phyloP scores from a whole-genome alignment of 2,329 filamentous ascomycete genomes.

The Sclerotinia nivalis region DNA sequence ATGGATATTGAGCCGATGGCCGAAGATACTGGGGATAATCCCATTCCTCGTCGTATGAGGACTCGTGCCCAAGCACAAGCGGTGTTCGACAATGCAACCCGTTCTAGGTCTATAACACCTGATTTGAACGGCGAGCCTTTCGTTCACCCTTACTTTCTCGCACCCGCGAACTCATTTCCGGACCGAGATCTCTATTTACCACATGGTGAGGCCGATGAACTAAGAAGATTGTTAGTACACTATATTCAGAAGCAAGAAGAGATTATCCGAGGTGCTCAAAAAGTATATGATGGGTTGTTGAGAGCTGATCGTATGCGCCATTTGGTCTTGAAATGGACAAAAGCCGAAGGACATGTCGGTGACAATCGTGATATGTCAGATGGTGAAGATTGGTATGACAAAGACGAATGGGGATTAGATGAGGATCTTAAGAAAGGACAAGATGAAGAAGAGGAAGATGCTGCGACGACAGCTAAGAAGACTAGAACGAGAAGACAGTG shows the following conservation, averaged over 20 bases:
- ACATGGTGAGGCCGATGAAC: conserved; percentile 73
- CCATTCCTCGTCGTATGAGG: conserved; percentile 54
- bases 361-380: conserved; percentile 73
- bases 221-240: conserved; percentile 69
- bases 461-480: conserved; percentile 51
- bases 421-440: conserved; percentile 79
- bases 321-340: conserved; percentile 72
- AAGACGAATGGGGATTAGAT: conserved; percentile 73
- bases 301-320: conserved; percentile 71
- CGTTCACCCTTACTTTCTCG: conserved; percentile 73
- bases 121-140: conserved; percentile 52
- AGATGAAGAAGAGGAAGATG: conserved; percentile 79
- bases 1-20: conserved; percentile 20
- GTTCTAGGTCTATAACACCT: conserved; percentile 44
- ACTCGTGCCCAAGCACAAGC: conserved; percentile 54
- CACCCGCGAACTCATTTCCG: conserved; percentile 60
- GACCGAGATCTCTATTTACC: conserved; percentile 74
- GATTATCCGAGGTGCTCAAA: conserved; percentile 68
- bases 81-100: conserved; percentile 42
- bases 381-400: conserved; percentile 87
- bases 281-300: conserved; percentile 69
- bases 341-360: conserved; percentile 72
- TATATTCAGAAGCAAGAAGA: conserved; percentile 88
- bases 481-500: conserved; percentile 47
- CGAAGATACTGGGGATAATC: conserved; percentile 47